Base-by-base conservation (phyloP, 2,329 filamentous ascomycete species). In the Orbilia javanica region DNA sequence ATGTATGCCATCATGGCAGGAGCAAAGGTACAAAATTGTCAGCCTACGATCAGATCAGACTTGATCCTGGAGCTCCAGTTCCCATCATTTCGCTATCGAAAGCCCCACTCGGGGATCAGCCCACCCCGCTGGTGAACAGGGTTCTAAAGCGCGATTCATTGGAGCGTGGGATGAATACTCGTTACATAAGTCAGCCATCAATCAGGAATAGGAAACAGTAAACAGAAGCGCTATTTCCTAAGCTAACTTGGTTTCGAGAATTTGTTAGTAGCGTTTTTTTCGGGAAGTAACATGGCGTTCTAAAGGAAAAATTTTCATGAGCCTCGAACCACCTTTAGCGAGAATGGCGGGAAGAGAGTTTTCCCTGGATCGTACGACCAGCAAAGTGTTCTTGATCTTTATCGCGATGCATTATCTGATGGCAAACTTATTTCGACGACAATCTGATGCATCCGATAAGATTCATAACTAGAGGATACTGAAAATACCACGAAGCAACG, bases 371-470 rank as follows among this genome's bases (percentile, higher is more conserved):
- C 55, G 27, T 29, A 60, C 34, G 34, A 60, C 55, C 20, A 5
- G 46, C 29, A 29, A 46, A 20, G 48, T 20, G 8, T n/a, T 20
- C 11, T 55, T 22, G 50, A 36, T 27, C 3, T 18, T 11, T 18
- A 46, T 48, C 13, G 25, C 8, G 53, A 27, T 68, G 70, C 70
- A 74, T 74, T 60, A 74, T 74, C 70, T 74, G 70, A 74, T 74
- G 39, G 53, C 25, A 74, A 74, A 64, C 46, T 67, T 62, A 68
- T 67, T 62, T 67, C 42, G 46, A 74, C 70, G 39, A 67, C 70
- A 62, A 74, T 74, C 70, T 74, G 70, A 74, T 74, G 36, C 53
- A 74, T 67, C 70, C 52, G 70, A 67, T 74, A 67, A 67, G 63
- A 66, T 60, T 66, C 18, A 31, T 57, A 31, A 22, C 18, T 2